Conservation (phyloP, 176 grass and related monocot species). For the Pharus latifolius region DNA sequence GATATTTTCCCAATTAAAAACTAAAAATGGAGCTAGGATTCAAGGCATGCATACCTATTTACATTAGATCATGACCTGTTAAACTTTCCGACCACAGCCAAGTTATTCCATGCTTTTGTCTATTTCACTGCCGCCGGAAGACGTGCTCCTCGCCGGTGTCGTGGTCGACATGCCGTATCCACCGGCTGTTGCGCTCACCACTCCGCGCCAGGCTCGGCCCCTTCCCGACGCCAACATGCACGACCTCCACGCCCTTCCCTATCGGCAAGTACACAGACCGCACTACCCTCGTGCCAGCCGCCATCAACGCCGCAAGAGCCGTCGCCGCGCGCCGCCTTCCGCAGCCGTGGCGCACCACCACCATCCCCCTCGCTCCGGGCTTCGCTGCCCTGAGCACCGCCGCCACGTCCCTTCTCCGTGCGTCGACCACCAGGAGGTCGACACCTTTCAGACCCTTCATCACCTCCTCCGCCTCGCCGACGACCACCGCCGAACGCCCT, state of each 20-base stretch:
- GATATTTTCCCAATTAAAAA: too few relatives aligned
- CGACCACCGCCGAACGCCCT: neutral
- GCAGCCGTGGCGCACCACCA: constrained; percentile 44
- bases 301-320: constrained; percentile 3
- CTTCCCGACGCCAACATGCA: constrained; percentile 76
- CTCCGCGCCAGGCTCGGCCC: constrained; percentile 36
- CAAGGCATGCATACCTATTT: too few relatives aligned
- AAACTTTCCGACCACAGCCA: too few relatives aligned
- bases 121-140: constrained; percentile 53
- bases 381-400: constrained; percentile 36
- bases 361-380: constrained; percentile 56
- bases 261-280: constrained; percentile 55
- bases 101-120: too few relatives aligned
- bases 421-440: constrained; percentile 63
- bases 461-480: constrained; percentile 15
- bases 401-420: constrained; percentile 24
- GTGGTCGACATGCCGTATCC: constrained; percentile 60
- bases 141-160: constrained; percentile 67
- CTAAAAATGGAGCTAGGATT: too few relatives aligned
- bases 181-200: constrained; percentile 7
- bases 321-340: neutral
- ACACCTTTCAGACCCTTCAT: constrained; percentile 50
- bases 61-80: too few relatives aligned
- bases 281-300: constrained; percentile 44
- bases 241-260: constrained; percentile 61